A percentile compares a stretch with the other conserved stretches of the same genome.
These are phyloP conservation scores for Blastobotrys malaysiensis DNA, from an alignment of 1,139 yeast genomes.

Conservation along the genomic window DNA sequence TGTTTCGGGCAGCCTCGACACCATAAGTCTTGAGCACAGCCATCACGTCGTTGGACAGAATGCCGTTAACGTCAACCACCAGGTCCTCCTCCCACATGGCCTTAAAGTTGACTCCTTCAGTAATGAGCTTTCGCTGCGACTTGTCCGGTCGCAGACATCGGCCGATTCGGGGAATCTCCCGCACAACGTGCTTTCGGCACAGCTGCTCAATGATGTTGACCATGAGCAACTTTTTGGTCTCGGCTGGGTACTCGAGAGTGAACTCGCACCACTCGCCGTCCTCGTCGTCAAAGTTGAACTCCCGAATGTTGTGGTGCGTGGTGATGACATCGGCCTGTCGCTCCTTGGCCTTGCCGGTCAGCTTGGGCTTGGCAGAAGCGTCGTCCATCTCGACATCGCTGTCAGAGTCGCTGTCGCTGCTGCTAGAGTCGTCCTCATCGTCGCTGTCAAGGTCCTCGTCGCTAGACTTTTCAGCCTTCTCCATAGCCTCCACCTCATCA, in stretches of 20 bases:
- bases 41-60: conserved; percentile 87
- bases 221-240: conserved; percentile 91
- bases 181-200: conserved; percentile 84
- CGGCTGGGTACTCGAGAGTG: conserved; percentile 75
- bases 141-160: conserved; percentile 83
- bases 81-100: conserved; percentile 99
- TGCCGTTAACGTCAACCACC: conserved; percentile 80
- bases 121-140: conserved; percentile 64
- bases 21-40: conserved; percentile 91
- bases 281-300: conserved; percentile 85
- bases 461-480: conserved; percentile 47
- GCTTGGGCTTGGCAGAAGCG: conserved; percentile 10
- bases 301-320: conserved; percentile 63
- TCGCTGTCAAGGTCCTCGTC: conserved; percentile 36
- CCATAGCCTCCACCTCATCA: conserved; percentile 84
- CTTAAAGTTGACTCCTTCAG: conserved; percentile 96
- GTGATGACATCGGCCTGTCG: conserved; percentile 81
- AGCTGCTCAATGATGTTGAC: conserved; percentile 92
- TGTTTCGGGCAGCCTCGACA: conserved; percentile 97
- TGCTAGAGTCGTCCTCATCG: conserved; percentile 1
- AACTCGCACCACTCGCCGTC: conserved; percentile 92
- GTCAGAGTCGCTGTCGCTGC: conserved; percentile 25
- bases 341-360: conserved; percentile 63
- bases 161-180: conserved; percentile 87
- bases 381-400: conserved; percentile 26